Conservation (phyloP, 2,329 filamentous ascomycete genomes). For the Dactylellina sp. region DNA sequence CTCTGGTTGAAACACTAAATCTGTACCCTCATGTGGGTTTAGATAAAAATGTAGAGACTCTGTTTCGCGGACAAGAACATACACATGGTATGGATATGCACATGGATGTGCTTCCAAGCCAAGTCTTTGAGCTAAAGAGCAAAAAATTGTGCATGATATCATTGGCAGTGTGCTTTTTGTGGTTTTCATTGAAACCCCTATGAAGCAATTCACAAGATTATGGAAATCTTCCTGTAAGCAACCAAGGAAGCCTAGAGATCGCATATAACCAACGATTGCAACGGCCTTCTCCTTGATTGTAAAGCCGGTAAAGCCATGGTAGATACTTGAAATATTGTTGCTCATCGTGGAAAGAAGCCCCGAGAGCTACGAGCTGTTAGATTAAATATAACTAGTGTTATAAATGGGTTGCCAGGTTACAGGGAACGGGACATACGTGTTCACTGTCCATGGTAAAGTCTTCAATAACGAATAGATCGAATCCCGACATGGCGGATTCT, state of each 20-base stretch:
- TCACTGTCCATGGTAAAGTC: conserved; percentile 79
- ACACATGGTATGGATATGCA: conserved; percentile 85
- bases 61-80: conserved; percentile 77
- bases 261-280: conserved; percentile 76
- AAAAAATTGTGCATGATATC: conserved; percentile 88
- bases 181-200: conserved; percentile 82
- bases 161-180: conserved; percentile 81
- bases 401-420: not conserved
- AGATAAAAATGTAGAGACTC: conserved; percentile 71
- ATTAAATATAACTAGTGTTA: no score
- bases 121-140: conserved; percentile 78
- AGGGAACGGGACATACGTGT: conserved; percentile 64
- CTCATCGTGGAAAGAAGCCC: conserved; percentile 59
- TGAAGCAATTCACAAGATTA: conserved; percentile 85
- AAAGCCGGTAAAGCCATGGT: conserved; percentile 68
- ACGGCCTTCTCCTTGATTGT: conserved; percentile 77
- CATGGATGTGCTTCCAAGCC: conserved; percentile 82
- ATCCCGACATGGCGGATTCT: conserved; percentile 81
- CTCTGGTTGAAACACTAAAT: conserved; percentile 32
- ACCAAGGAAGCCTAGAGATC: conserved; percentile 74
- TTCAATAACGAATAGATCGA: conserved; percentile 88
- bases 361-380: conserved; percentile 12
- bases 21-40: conserved; percentile 56
- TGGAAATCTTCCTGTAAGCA: conserved; percentile 76
- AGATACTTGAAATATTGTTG: conserved; percentile 63